Conservation (phyloP, 768 basidiomycete species). For the Phanerodontia chrysosporium region DNA sequence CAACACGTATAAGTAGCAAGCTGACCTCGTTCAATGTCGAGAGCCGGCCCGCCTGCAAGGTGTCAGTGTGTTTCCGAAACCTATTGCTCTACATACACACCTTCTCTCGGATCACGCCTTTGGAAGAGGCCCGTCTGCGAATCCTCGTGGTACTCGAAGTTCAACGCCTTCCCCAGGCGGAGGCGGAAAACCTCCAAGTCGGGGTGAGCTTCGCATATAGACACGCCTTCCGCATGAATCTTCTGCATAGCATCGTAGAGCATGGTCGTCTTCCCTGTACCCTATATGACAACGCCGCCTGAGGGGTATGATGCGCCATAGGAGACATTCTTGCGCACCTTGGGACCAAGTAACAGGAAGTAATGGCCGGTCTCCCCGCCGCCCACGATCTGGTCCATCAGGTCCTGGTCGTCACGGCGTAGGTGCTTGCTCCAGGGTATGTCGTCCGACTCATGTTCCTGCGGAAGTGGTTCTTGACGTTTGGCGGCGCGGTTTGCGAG, state of each 20-base stretch:
- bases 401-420: slow-evolving; percentile 67
- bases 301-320: slow-evolving; percentile 7
- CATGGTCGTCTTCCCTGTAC: slow-evolving; percentile 83
- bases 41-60: slow-evolving; percentile 57
- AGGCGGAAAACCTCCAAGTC: slow-evolving; percentile 85
- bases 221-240: slow-evolving; percentile 66
- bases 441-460: slow-evolving; percentile 27
- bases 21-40: slow-evolving; percentile 78
- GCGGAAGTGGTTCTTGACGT: slow-evolving; percentile 11
- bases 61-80: slow-evolving; percentile 2
- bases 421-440: slow-evolving; percentile 57
- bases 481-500: slow-evolving; percentile 46
- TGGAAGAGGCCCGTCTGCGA: slow-evolving; percentile 79
- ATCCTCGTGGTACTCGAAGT: slow-evolving; percentile 84
- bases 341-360: slow-evolving; percentile 73
- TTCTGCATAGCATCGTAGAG: slow-evolving; percentile 77
- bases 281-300: slow-evolving; percentile 33
- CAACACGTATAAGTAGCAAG: background rate
- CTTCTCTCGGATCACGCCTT: slow-evolving; percentile 79
- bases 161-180: slow-evolving; percentile 79
- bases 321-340: slow-evolving; percentile 38
- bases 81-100: slow-evolving; percentile 22
- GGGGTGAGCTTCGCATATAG: slow-evolving; percentile 80
- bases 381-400: slow-evolving; percentile 73
- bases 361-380: slow-evolving; percentile 72